A percentile compares a stretch with the other conserved stretches of the same genome.
phyloP scores from a whole-genome alignment of 2,329 filamentous ascomycete genomes.

The Trichophyton mentagrophytes region DNA sequence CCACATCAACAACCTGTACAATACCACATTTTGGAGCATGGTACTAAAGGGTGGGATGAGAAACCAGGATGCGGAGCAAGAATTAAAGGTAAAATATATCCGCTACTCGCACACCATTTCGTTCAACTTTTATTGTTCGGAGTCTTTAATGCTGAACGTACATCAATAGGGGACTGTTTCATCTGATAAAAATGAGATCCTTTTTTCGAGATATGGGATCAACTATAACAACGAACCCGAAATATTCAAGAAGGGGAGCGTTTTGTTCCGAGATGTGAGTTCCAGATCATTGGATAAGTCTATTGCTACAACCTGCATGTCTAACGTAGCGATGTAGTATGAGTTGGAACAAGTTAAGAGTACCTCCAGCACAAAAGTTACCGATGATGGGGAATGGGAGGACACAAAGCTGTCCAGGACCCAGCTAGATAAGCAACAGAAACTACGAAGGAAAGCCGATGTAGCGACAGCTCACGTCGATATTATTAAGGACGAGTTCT shows the following conservation, averaged over 20 bases:
- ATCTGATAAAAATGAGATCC: conserved; percentile 87
- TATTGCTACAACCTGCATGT: not conserved
- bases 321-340: conserved; percentile 39
- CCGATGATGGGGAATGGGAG: conserved; percentile 22
- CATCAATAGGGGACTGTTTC: conserved; percentile 59
- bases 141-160: conserved; percentile 1
- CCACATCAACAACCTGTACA: conserved; percentile 97
- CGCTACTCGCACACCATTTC: not conserved
- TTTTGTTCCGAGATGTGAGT: conserved; percentile 67
- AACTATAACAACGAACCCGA: conserved; percentile 97
- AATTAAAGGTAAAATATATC: conserved; percentile 48
- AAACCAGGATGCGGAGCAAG: conserved; percentile 65
- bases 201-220: conserved; percentile 77
- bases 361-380: conserved; percentile 27
- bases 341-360: conserved; percentile 50
- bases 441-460: conserved; percentile 64
- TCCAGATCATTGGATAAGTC: not conserved
- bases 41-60: conserved; percentile 65
- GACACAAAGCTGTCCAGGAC: conserved; percentile 54
- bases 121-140: not conserved
- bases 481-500: conserved; percentile 92
- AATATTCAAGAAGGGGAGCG: conserved; percentile 85
- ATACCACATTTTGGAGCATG: conserved; percentile 89
- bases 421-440: conserved; percentile 72
- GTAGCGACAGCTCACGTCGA: conserved; percentile 78